A percentile compares a stretch with the other conserved stretches of the same genome.
phyloP scores from a whole-genome alignment of 257 asterid species.

The Forsythia viridissima region DNA sequence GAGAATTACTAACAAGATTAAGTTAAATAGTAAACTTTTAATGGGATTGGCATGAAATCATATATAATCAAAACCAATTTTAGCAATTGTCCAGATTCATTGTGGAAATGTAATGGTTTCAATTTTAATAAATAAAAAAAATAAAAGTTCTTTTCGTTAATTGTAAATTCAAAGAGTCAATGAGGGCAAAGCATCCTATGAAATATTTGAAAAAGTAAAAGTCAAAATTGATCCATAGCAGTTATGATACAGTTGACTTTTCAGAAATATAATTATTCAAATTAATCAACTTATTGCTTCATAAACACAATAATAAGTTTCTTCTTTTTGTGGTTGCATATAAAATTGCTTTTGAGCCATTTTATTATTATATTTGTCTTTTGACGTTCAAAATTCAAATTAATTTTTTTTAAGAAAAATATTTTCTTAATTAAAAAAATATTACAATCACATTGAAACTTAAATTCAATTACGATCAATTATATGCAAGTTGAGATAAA shows the following conservation, averaged over 20 bases:
- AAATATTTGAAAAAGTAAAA: conserved; percentile 9
- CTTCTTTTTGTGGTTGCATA: too few species aligned
- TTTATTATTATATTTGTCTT: not conserved
- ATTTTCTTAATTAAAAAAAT: too few species aligned
- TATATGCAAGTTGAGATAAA: too few species aligned
- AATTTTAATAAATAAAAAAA: not conserved
- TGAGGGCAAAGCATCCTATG: not conserved
- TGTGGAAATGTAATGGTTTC: not conserved
- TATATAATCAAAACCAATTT: too few species aligned
- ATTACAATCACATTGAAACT: too few species aligned
- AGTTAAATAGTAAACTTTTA: too few species aligned
- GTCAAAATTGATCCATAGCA: conserved; percentile 16
- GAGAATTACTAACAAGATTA: too few species aligned
- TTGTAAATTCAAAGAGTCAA: not conserved
- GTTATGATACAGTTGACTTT: conserved; percentile 18
- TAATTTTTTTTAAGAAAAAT: too few species aligned
- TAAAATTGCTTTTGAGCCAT: not conserved
- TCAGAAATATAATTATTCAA: not conserved
- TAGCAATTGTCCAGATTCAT: not conserved
- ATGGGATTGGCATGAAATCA: not conserved
- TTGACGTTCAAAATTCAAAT: not conserved
- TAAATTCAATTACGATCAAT: too few species aligned
- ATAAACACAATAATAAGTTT: not conserved
- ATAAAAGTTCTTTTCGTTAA: not conserved
- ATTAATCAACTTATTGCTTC: conserved; percentile 14